Base-by-base conservation (phyloP, 768 basidiomycete species). In the Boletus pseudopeckii region DNA sequence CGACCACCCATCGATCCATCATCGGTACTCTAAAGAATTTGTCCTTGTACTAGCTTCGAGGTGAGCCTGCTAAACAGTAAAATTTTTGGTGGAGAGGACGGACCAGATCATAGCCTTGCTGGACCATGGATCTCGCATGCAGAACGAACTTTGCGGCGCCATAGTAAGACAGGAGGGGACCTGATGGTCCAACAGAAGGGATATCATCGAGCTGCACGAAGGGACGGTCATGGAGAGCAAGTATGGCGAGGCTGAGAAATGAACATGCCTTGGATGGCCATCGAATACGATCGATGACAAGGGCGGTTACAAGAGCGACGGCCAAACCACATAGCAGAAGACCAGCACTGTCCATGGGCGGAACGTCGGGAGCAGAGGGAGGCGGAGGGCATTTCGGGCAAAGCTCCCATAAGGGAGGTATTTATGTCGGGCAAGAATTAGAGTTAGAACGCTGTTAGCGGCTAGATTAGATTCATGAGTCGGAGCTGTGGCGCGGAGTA, bases 1-100 rank as follows among this genome's bases (percentile, higher is more conserved):
- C 62, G 20, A 81, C 70, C 14, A 74, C 53, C 81, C 81, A 83
- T 45, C 71, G 66, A 37, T 75, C 68, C 39, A 77, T 61, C 40
- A 68, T 67, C 0, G 80, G 65, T 5, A 82, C 66, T 62, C 75
- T 77, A 66, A 80, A 83, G 22, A 70, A 64, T 38, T 46, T 64
- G 38, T 66, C 64, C 48, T 70, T 72, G 55, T 70, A 15, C 70
- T 70, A 13, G 52, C 36, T 43, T 33, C 11, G 53, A 37, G 45
- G 46, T 70, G 47, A 71, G 66, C 40, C 36, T 44, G 41, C 24
- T 22, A 37, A 45, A 20, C 8, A 32, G 18, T n/a, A 14, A 45
- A 37, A 32, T 28, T 20, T 30, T 48, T 50, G 17, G 41, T 18
- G 36, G 39, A 30, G 47, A 32, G 26, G 22, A 60, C 65, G 37